Evolutionary conservation across 768 basidiomycete species (phyloP).

Genomic region (Lentinula aciculospora): DNA sequence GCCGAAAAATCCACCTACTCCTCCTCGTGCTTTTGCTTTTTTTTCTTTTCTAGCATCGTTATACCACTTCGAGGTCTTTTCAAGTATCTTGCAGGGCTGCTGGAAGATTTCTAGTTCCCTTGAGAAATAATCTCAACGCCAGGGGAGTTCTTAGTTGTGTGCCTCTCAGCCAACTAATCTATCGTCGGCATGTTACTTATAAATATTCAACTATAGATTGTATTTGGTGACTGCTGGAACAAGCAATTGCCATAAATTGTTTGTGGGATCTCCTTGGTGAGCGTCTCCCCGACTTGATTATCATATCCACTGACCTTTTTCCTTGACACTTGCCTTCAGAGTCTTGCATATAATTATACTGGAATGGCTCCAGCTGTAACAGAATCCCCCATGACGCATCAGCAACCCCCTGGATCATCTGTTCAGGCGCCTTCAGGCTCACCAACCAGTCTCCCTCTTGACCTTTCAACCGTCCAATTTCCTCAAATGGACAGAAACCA

Average conservation of each 20-base stretch:
- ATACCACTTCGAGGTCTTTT: background rate
- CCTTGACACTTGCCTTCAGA: background rate
- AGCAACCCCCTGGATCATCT: background rate
- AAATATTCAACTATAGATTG: background rate
- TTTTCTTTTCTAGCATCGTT: background rate
- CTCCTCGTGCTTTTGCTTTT: background rate
- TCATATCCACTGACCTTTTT: background rate
- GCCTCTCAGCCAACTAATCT: background rate
- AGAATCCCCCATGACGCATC: background rate
- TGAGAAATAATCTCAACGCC: background rate
- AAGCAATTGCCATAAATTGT: background rate
- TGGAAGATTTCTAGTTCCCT: background rate
- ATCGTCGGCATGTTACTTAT: background rate
- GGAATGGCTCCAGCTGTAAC: background rate
- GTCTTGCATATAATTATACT: background rate
- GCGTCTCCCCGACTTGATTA: background rate
- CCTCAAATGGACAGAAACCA: slow-evolving; percentile 44
- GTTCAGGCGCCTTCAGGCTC: background rate
- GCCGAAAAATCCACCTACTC: slow-evolving; percentile 3
- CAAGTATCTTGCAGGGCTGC: background rate
- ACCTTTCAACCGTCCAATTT: slow-evolving; percentile 1
- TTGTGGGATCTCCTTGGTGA: background rate
- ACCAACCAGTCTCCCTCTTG: background rate
- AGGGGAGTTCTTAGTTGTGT: background rate
- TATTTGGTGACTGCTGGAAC: background rate